These are phyloP conservation scores for Fagus sylvatica DNA, from an alignment of 306 rosid species.

Conservation along the genomic window DNA sequence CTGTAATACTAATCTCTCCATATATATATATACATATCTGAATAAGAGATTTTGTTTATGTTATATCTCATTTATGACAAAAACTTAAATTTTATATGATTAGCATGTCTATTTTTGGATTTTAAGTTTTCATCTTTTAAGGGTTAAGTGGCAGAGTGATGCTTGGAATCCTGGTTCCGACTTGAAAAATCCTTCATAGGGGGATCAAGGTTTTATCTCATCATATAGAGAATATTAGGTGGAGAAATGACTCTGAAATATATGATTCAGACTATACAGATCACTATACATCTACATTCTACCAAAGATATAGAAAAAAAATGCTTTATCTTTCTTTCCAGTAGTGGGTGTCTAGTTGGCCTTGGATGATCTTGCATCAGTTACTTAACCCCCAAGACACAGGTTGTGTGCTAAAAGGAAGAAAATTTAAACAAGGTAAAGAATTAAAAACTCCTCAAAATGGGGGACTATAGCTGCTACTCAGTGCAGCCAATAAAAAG, in stretches of 20 bases:
- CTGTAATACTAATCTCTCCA: slow-evolving; percentile 36
- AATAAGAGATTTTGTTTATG: not conserved
- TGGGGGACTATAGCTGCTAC: too few relatives aligned
- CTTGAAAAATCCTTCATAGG: not conserved
- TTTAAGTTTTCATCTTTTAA: not conserved
- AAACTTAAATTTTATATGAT: not conserved
- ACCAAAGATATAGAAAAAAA: not conserved
- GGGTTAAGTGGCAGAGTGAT: not conserved
- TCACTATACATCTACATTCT: not conserved
- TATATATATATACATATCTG: not conserved
- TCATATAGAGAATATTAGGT: not conserved
- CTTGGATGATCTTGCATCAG: not conserved
- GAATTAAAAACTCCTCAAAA: too few relatives aligned
- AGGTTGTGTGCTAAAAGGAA: too few relatives aligned
- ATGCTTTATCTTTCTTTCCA: not conserved
- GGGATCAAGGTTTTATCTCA: not conserved
- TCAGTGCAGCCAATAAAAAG: too few relatives aligned
- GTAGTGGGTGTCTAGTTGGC: not conserved
- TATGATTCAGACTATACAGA: not conserved
- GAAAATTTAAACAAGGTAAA: too few relatives aligned
- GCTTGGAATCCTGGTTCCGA: not conserved
- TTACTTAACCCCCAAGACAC: not conserved
- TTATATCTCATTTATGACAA: not conserved
- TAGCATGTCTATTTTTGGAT: not conserved
- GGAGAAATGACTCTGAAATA: not conserved